These are phyloP conservation scores for Xylariales sp. DNA, from an alignment of 2,329 filamentous ascomycete species.

Conservation along the genomic window DNA sequence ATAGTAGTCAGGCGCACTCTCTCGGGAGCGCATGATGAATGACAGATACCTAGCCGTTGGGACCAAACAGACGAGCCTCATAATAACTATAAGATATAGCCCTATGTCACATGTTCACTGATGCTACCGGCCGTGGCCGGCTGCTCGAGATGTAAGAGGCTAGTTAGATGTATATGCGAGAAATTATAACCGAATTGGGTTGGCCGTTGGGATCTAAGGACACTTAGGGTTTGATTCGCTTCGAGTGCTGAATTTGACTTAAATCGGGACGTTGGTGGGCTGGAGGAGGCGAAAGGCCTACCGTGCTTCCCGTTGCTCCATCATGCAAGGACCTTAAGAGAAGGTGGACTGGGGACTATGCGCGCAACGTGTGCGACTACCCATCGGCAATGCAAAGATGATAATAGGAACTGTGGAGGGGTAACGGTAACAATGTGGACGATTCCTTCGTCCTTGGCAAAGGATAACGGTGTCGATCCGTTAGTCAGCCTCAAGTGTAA, in stretches of 20 bases:
- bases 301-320: conserved; percentile 30
- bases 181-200: conserved; percentile 23
- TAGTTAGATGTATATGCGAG: conserved; percentile 17
- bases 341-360: conserved; percentile 15
- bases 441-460: conserved; percentile 27
- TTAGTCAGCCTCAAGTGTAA: conserved; percentile 23
- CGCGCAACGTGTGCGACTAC: conserved; percentile 10
- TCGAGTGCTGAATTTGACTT: conserved; percentile 12
- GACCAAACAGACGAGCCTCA: not conserved
- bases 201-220: conserved; percentile 4
- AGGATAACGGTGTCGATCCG: conserved; percentile 4
- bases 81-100: not conserved
- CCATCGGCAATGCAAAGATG: conserved; percentile 20
- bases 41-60: conserved; percentile 3
- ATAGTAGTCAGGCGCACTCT: not conserved
- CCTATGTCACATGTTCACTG: conserved; percentile 1
- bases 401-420: conserved; percentile 14
- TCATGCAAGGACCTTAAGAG: conserved; percentile 36
- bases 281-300: conserved; percentile 14
- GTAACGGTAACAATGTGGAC: conserved; percentile 16
- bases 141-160: conserved; percentile 12
- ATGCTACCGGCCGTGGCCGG: not conserved
- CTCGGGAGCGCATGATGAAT: conserved; percentile 15
- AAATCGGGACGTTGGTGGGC: not conserved
- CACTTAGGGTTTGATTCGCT: conserved; percentile 12